Evolutionary conservation across 441 rosid genomes (phyloP), one percentile per base, ranked within the genome.

Genomic region (Syzygium malaccense): DNA sequence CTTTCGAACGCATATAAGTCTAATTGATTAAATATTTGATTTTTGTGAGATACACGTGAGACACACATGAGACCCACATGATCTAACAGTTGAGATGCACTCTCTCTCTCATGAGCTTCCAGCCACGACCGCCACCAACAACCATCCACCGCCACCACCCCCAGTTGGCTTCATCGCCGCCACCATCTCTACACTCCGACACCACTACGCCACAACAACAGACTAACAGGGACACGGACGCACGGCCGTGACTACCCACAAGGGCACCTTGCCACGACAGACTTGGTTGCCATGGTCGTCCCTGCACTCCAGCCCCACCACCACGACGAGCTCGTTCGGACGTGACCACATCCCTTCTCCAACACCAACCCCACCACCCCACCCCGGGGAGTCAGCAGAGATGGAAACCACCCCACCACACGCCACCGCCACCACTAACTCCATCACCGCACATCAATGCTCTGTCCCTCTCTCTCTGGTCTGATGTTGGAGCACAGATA

Each of bases 1-100:
- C 4, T 71, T 71, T 64, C 17, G 0, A 3, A 12, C 25, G 2
- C 0, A 23, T 41, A 6, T 37, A 0, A 37, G 1, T 41, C 0
- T 3, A 6, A 6, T 75, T 23, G 0, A 41, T 41, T 33, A 0
- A 10, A 60, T 14, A 23, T 75, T 75, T 28, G 3, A 75, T 7
- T 23, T 6, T 33, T 68, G 2, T 19, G 26, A 68, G 4, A 9
- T 28, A 0, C 9, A 20, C 9, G 2, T 19, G 26, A 68, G 4
- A 9, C 48, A 0, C 9, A 20, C 9, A 3, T 75, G 18, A 75
- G 83, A 75, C 3, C 9, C n/a, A 23, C 10, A 12, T 75, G 51
- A 75, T 75, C 18, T 41, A 75, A 75, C 7, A 1, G 0, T 23
- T 23, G 6, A 75, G 3, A 75, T 41, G 1, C 0, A 0, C 3